A percentile compares a stretch with the other conserved stretches of the same genome.
Conservation (phyloP, 192 early-diverging fungal genomes). For the Backusella morwellensis region DNA sequence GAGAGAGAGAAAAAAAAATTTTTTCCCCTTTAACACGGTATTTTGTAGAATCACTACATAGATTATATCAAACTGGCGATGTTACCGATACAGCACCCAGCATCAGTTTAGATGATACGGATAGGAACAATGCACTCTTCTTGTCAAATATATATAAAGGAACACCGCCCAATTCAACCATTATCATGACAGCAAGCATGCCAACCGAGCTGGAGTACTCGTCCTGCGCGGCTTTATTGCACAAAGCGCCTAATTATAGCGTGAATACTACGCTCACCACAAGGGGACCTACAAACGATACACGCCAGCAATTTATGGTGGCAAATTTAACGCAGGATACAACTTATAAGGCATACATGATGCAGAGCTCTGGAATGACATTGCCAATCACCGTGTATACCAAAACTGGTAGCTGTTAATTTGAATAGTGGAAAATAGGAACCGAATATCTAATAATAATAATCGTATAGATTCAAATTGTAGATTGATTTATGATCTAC, state of each 20-base stretch:
- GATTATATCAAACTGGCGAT: neutral
- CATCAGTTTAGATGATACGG: conserved; percentile 33
- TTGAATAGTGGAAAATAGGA: neutral
- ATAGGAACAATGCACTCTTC: conserved; percentile 33
- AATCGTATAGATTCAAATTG: conserved; percentile 38
- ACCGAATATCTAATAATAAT: neutral
- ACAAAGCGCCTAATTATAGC: conserved; percentile 10
- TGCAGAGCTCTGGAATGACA: conserved; percentile 19
- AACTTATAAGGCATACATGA: conserved; percentile 42
- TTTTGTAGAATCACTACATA: neutral
- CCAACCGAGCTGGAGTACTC: conserved; percentile 41
- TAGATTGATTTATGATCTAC: conserved; percentile 45
- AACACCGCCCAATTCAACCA: conserved; percentile 15
- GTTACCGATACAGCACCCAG: neutral
- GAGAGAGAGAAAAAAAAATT: neutral
- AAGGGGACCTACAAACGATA: conserved; percentile 32
- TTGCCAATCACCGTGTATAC: conserved; percentile 30
- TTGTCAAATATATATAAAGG: conserved; percentile 22
- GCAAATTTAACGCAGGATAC: conserved; percentile 35
- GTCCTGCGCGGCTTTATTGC: conserved; percentile 42
- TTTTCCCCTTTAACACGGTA: too few species aligned
- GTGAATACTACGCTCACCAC: conserved; percentile 36
- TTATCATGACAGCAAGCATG: conserved; percentile 22
- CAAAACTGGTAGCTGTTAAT: conserved; percentile 22
- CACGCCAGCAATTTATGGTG: conserved; percentile 38